phyloP scores from a whole-genome alignment of 345 rosid genomes.

The Firmiana major region DNA sequence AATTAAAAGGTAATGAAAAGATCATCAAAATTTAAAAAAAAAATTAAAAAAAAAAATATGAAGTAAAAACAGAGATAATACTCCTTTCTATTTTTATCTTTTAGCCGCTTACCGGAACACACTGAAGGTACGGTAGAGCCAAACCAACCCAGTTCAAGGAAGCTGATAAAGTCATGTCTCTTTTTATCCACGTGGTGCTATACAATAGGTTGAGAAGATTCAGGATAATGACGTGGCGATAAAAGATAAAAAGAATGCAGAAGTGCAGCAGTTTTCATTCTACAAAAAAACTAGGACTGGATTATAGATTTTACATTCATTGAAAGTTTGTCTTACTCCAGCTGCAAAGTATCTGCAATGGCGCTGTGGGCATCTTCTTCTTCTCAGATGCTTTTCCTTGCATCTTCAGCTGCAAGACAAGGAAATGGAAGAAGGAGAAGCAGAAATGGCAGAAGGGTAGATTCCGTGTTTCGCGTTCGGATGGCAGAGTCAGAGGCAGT shows the following conservation, averaged over 20 bases:
- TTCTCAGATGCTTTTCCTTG: slow-evolving; percentile 21
- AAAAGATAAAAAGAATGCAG: background rate
- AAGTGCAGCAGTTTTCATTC: background rate
- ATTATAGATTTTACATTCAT: background rate
- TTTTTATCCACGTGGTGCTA: slow-evolving; percentile 22
- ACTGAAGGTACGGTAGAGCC: too few relatives aligned
- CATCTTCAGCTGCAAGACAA: slow-evolving; percentile 7
- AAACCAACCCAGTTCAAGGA: too few relatives aligned
- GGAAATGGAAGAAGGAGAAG: background rate
- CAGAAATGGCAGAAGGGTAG: slow-evolving; percentile 10
- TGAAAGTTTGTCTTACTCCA: background rate
- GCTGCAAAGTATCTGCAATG: slow-evolving; percentile 14
- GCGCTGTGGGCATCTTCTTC: slow-evolving; percentile 29
- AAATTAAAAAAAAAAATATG: too few relatives aligned
- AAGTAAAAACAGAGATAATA: too few relatives aligned
- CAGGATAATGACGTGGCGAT: background rate
- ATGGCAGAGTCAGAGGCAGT: slow-evolving; percentile 20
- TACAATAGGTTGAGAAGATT: slow-evolving; percentile 14
- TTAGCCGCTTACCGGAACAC: too few relatives aligned
- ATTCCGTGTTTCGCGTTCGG: slow-evolving; percentile 5
- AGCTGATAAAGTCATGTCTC: background rate
- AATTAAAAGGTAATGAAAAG: too few relatives aligned
- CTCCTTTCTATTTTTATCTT: too few relatives aligned
- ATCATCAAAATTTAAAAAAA: too few relatives aligned
- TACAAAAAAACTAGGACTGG: background rate